These are phyloP conservation scores for Aegilops bicornis DNA, from an alignment of 176 grass and related monocot genomes.

Conservation along the genomic window DNA sequence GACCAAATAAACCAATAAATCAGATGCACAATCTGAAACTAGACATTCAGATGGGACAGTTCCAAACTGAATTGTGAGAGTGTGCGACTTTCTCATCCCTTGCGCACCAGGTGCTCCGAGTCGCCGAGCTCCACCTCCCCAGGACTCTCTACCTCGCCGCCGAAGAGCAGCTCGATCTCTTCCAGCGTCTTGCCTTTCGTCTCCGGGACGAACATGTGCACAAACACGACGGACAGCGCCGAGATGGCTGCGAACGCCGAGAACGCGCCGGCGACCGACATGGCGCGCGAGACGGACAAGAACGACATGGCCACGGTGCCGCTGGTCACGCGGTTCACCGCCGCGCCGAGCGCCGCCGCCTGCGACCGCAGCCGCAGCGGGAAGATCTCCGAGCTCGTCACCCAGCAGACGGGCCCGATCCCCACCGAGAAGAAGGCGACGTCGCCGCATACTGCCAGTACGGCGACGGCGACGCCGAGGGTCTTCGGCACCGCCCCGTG, in stretches of 20 bases:
- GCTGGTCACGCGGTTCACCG: constrained; percentile 55
- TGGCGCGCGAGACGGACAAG: constrained; percentile 46
- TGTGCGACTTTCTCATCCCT: neutral
- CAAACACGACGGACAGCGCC: constrained; percentile 48
- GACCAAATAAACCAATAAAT: too few species aligned
- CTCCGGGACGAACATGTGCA: constrained; percentile 52
- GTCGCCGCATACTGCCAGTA: constrained; percentile 57
- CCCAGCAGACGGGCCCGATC: constrained; percentile 64
- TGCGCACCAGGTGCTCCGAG: constrained; percentile 27
- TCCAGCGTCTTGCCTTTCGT: constrained; percentile 63
- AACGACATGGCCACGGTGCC: constrained; percentile 73
- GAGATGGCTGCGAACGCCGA: constrained; percentile 53
- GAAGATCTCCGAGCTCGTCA: constrained; percentile 63
- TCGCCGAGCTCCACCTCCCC: constrained; percentile 57
- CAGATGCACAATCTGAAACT: too few species aligned
- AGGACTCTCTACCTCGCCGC: neutral
- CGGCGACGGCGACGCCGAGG: constrained; percentile 30
- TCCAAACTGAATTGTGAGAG: too few species aligned
- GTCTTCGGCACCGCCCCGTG: constrained; percentile 35
- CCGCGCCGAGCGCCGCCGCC: constrained; percentile 53
- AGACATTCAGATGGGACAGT: too few species aligned
- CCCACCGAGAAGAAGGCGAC: constrained; percentile 77
- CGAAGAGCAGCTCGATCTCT: constrained; percentile 58
- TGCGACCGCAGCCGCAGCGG: constrained; percentile 59
- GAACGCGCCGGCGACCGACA: constrained; percentile 51